Percentiles rank a stretch among this genome's conserved stretches.
Conservation (phyloP, 1,139 yeast species). For the Candida mesenterica region DNA sequence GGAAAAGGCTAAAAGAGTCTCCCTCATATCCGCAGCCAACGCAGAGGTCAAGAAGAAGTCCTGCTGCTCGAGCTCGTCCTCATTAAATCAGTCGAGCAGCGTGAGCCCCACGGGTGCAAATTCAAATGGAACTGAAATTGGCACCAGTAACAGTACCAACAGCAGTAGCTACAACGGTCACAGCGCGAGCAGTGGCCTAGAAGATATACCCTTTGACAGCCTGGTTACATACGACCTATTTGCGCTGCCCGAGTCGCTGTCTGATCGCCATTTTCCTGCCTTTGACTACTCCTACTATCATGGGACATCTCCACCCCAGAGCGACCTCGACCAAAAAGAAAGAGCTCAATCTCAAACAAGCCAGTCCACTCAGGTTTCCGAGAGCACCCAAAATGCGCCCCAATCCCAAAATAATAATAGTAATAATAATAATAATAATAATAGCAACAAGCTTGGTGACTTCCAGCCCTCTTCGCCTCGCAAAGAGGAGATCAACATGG, state of each 20-base stretch:
- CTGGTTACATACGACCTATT: conserved; percentile 5
- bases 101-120: conserved; percentile 3
- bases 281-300: background rate
- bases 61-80: background rate
- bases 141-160: conserved; percentile 3
- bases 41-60: conserved; percentile 15
- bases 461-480: background rate
- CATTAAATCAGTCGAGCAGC: conserved; percentile 1
- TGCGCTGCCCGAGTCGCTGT: conserved; percentile 4
- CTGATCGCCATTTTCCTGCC: background rate
- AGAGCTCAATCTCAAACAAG: background rate
- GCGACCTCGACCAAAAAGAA: background rate
- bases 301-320: background rate
- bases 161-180: conserved; percentile 1
- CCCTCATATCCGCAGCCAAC: conserved; percentile 23
- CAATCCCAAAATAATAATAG: background rate
- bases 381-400: background rate
- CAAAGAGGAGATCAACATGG: conserved; percentile 1
- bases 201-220: conserved; percentile 4
- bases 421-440: too few species aligned
- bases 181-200: conserved; percentile 1
- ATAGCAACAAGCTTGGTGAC: too few species aligned
- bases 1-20: conserved; percentile 31
- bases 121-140: background rate
- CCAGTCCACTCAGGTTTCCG: too few species aligned